These are phyloP conservation scores for Debaryomyces subglobosus DNA, from an alignment of 1,139 yeast species.

Conservation along the genomic window DNA sequence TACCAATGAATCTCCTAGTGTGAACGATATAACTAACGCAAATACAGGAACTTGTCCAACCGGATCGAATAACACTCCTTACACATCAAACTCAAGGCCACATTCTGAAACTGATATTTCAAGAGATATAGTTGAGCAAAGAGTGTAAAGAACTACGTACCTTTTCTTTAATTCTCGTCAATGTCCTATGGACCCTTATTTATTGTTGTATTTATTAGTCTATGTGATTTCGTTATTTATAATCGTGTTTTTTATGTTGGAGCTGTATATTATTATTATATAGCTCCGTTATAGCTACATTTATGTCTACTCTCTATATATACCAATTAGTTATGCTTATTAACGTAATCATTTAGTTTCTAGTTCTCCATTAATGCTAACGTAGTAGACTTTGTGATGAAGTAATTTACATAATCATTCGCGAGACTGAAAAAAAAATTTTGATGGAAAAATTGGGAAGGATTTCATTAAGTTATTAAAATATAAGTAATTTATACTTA, in stretches of 20 bases:
- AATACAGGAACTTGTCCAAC: not conserved
- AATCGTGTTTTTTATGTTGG: not conserved
- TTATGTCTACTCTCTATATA: not conserved
- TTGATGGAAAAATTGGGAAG: conserved; percentile 8
- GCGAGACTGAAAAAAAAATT: conserved; percentile 10
- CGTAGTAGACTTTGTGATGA: not conserved
- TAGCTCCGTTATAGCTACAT: not conserved
- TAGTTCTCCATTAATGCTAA: not conserved
- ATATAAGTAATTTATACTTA: conserved; percentile 1
- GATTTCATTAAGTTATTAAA: not conserved
- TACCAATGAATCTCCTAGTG: not conserved
- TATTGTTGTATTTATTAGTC: not conserved
- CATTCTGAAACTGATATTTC: conserved; percentile 8
- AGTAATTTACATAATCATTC: conserved; percentile 6
- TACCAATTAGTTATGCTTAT: not conserved
- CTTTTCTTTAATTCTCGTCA: not conserved
- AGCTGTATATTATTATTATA: not conserved
- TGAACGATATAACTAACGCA: not conserved
- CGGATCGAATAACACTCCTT: not conserved
- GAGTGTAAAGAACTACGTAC: conserved; percentile 22
- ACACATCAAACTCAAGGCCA: not conserved
- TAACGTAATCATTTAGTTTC: not conserved
- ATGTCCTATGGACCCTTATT: not conserved
- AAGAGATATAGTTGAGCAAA: conserved; percentile 31
- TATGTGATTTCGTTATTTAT: not conserved